Evolutionary conservation across 129 eudicot species (phyloP).

Genomic region (Gnaphalium uliginosum): DNA sequence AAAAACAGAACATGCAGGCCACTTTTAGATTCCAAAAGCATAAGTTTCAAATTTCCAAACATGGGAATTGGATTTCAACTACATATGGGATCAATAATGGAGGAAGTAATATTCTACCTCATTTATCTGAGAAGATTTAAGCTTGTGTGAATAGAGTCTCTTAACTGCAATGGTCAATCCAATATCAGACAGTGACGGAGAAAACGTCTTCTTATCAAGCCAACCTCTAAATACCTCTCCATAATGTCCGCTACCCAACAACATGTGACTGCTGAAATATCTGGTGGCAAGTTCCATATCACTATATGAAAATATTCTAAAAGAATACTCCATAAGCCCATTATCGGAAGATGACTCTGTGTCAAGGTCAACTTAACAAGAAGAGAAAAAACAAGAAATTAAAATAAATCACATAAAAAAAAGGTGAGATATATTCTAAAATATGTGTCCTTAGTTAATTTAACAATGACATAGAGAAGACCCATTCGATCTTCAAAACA

Average conservation of each 20-base stretch:
- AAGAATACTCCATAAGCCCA: neutral
- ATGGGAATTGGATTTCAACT: neutral
- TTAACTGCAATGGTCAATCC: conserved; percentile 29
- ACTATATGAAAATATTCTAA: conserved; percentile 19
- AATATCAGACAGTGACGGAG: conserved; percentile 13
- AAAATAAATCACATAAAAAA: neutral
- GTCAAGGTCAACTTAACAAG: conserved; percentile 20
- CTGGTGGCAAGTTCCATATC: conserved; percentile 26
- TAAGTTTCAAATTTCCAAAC: neutral
- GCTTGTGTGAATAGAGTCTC: conserved; percentile 24
- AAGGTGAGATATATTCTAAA: neutral
- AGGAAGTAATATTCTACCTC: conserved; percentile 10
- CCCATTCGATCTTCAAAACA: too few relatives aligned
- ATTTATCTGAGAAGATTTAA: conserved; percentile 15
- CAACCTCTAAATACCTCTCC: conserved; percentile 32
- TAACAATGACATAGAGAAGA: too few relatives aligned
- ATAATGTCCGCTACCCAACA: conserved; percentile 26
- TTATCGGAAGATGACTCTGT: neutral
- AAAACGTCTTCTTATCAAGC: conserved; percentile 29
- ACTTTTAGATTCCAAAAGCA: neutral
- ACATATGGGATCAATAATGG: too few relatives aligned
- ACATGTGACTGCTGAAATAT: conserved; percentile 25
- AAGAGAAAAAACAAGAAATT: neutral
- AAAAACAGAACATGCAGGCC: neutral
- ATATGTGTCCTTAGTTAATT: too few relatives aligned